phyloP scores from a whole-genome alignment of 139 green algal species.

The Volvox africanus region DNA sequence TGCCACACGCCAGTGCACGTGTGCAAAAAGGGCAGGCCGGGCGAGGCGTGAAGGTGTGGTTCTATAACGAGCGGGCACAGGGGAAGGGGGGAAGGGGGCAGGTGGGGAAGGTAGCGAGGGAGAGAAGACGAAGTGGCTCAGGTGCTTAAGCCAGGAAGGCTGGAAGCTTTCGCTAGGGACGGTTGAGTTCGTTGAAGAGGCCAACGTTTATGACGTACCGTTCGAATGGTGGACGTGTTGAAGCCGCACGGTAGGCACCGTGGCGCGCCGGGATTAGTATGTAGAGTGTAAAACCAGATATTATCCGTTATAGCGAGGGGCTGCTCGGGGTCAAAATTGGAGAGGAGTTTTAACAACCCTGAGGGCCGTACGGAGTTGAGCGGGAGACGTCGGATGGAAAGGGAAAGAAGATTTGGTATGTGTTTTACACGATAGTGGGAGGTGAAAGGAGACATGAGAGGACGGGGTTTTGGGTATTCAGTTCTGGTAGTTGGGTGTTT shows the following conservation, averaged over 20 bases:
- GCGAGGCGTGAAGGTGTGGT: constrained; percentile 40
- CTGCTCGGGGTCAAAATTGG: constrained; percentile 34
- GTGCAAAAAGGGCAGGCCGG: constrained; percentile 47
- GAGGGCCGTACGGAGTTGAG: neutral
- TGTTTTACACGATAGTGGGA: too few species aligned
- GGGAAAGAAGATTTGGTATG: neutral
- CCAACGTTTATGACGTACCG: neutral
- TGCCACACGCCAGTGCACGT: constrained; percentile 33
- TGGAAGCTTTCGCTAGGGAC: too few species aligned
- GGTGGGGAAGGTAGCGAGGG: too few species aligned
- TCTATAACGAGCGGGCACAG: neutral
- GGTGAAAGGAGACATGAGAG: too few species aligned
- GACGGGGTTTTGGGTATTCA: too few species aligned
- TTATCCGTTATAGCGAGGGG: constrained; percentile 44
- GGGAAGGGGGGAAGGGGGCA: neutral
- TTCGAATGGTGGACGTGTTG: constrained; percentile 5
- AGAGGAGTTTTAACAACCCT: constrained; percentile 41
- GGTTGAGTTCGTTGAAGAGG: too few species aligned
- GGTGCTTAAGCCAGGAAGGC: too few species aligned
- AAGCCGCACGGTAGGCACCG: constrained; percentile 46
- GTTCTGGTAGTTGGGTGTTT: too few species aligned
- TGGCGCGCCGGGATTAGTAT: constrained; percentile 20
- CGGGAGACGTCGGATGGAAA: neutral
- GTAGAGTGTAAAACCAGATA: constrained; percentile 25
- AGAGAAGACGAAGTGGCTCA: too few species aligned